A percentile compares a stretch with the other conserved stretches of the same genome.
These are phyloP conservation scores for Fusarium mangiferae DNA, from an alignment of 2,329 filamentous ascomycete species.

Conservation along the genomic window DNA sequence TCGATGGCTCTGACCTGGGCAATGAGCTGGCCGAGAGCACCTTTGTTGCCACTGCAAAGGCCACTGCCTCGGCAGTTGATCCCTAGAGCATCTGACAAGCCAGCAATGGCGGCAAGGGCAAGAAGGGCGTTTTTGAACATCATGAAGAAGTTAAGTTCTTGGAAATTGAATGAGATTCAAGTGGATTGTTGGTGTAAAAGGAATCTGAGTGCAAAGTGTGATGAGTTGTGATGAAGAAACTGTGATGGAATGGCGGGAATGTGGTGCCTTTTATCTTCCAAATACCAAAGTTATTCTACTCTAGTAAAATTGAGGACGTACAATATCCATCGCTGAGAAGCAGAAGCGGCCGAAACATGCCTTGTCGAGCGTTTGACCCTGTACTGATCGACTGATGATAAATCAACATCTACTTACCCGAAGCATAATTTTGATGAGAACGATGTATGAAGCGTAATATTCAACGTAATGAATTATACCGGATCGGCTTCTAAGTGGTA, in stretches of 20 bases:
- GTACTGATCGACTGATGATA: background rate
- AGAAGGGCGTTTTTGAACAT: background rate
- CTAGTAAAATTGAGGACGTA: fast-evolving
- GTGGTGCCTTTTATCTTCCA: background rate
- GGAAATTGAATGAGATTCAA: background rate
- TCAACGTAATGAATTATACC: background rate
- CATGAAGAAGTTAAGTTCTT: background rate
- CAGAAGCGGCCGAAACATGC: background rate
- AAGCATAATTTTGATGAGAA: fast-evolving
- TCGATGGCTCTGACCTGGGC: background rate
- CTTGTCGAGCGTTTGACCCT: fast-evolving
- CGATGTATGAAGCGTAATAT: fast-evolving
- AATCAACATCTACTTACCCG: background rate
- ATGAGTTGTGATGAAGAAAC: background rate
- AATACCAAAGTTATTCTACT: too few relatives aligned
- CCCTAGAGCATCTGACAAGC: background rate
- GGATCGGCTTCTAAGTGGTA: background rate
- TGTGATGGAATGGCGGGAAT: background rate
- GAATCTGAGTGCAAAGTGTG: background rate
- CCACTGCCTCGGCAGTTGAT: slow-evolving; percentile 11
- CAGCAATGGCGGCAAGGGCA: background rate
- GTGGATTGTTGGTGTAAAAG: background rate
- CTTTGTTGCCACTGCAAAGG: background rate
- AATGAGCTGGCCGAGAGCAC: background rate
- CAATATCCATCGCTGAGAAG: background rate